Evolutionary conservation across 495 filamentous ascomycete genomes (phyloP), one percentile per base, ranked within the genome.

Genomic region (Tuber brumale): DNA sequence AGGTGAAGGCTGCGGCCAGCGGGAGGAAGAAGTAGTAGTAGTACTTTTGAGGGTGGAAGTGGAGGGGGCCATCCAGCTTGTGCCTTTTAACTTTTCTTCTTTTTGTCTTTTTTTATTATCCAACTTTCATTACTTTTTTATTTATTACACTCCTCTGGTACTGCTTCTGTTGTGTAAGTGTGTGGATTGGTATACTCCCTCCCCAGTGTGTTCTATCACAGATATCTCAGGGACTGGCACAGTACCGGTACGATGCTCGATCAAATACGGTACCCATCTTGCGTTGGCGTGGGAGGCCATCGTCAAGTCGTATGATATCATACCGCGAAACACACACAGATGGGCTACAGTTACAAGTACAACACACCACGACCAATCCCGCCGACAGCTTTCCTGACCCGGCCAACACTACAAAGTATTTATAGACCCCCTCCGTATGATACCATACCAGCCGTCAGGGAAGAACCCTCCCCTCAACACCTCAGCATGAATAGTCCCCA

Each of bases 21-120:
- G 75, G 77, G 31, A 80, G 76, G 70, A 82, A 76, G 43, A 81
- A 78, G 48, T 83, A 82, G 37, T 83, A 82, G 37, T 39, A 39
- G 57, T 41, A 18, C 42, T 48, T 35, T 35, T n/a, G 14, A 9
- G 23, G 41, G 23, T 41, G 23, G 31, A 51, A 69, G 10, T n/a
- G 3, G 10, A 39, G 21, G 45, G 66, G 45, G 27, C 12, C 37
- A 39, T 44, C 43, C 39, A n/a, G 37, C n/a, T 57, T 35, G 10
- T 21, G 18, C 19, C 41, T 42, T 45, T 16, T 18, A 44, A 44
- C 8, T 16, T 45, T 74, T 48, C 1, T 72, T 44, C 39, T n/a
- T 51, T 35, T 19, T 45, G n/a, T 19, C 57, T 66, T 43, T 31
- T 45, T 31, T 48, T 74, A 72, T 70, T 57, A 18, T 57, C 27